Base-by-base conservation (phyloP, 1,284 basidiomycete species). In the Volvariella volvacea region DNA sequence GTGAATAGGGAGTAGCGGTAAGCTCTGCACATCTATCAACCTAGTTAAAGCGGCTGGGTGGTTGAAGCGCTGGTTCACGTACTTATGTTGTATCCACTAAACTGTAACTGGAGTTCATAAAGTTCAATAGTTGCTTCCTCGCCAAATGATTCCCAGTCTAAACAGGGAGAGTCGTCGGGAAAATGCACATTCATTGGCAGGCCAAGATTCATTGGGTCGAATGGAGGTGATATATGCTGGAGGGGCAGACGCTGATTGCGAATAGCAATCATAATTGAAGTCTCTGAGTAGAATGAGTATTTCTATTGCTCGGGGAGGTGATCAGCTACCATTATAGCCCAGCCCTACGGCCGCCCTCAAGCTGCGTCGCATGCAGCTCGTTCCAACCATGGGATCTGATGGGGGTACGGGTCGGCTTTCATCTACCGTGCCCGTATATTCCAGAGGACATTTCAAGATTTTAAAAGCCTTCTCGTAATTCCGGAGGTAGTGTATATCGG, bases 101-200 rank as follows among this genome's bases (percentile, higher is more conserved):
- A 73, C 22, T 65, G 62, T 10, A 83, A 57, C 38, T 69, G 70
- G 7, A 85, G 68, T 60, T 83, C 80, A 44, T 71, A 78, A 4
- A 88, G 48, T 32, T 83, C 76, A 48, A 88, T 76, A 4, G 60
- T 67, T 9, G 67, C 62, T 44, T 83, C 80, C 54, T 85, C 82
- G 1, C 76, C 74, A 66, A 76, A 78, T 34, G 67, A 62, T 42
- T 83, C 80, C 72, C 76, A 84, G 45, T 79, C 74, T 4, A 67
- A 39, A 61, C 48, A 42, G 62, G 55, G 38, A 68, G 58, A 50
- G 62, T 55, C n/a, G 52, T 51, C 33, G 52, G 53, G 46, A 52
- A 57, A 25, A 60, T 47, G 34, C 17, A 73, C 47, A 33, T 71
- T 67, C 4, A 74, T 55, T 3, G 68, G 52, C 12, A 76, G 55